Evolutionary conservation across 2,329 filamentous ascomycete genomes (phyloP).

Genomic region (Polytolypa hystricis): DNA sequence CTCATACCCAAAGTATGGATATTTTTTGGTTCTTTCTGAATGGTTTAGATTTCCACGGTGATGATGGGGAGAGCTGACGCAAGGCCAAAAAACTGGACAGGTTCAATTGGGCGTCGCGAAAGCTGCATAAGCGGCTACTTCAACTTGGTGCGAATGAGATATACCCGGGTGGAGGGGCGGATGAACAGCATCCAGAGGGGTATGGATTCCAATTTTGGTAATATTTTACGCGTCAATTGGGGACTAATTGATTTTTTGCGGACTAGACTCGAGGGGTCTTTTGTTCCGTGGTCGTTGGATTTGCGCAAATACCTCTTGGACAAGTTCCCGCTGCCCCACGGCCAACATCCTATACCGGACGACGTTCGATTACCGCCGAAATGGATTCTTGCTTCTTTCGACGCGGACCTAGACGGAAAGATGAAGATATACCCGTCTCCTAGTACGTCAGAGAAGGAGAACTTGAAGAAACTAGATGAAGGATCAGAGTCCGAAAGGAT

Average conservation of each 20-base stretch:
- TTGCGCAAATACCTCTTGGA: conserved; percentile 57
- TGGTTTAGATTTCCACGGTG: background rate
- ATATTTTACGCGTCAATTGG: background rate
- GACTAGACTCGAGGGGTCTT: conserved; percentile 65
- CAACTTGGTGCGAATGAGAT: conserved; percentile 74
- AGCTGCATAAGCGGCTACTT: conserved; percentile 70
- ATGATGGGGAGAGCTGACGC: background rate
- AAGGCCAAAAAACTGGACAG: no score
- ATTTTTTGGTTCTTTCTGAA: background rate
- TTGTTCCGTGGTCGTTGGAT: conserved; percentile 62
- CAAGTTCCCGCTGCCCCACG: conserved; percentile 57
- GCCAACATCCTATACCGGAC: conserved; percentile 58
- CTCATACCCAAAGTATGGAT: conserved; percentile 69
- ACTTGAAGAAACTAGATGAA: conserved; percentile 3
- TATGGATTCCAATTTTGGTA: conserved; percentile 33
- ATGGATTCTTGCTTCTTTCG: conserved; percentile 41
- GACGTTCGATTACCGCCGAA: conserved; percentile 65
- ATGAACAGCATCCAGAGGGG: conserved; percentile 90
- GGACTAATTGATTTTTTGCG: background rate
- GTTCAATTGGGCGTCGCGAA: conserved; percentile 87
- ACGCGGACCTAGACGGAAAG: conserved; percentile 6
- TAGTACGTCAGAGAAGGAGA: conserved; percentile 3
- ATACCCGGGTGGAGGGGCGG: conserved; percentile 71
- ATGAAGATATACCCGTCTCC: conserved; percentile 1
- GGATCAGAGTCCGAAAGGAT: conserved; percentile 1